A percentile compares a stretch with the other conserved stretches of the same genome.
Evolutionary conservation across 306 rosid genomes (phyloP).

Genomic region (Elaeagnus macrophylla): DNA sequence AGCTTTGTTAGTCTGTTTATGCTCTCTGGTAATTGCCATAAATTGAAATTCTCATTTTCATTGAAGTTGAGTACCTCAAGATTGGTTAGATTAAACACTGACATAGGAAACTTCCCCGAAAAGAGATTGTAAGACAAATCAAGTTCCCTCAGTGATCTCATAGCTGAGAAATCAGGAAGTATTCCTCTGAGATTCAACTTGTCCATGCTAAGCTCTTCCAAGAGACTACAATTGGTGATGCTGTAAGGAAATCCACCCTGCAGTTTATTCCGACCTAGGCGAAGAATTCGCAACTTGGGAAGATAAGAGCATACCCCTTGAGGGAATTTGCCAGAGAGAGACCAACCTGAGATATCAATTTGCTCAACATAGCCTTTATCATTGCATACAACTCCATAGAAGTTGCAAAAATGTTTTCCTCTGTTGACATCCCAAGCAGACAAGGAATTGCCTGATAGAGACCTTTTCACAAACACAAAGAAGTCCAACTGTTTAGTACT

Average conservation of each 20-base stretch:
- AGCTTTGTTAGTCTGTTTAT: conserved; percentile 40
- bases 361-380: conserved; percentile 30
- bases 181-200: conserved; percentile 32
- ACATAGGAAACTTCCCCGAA: conserved; percentile 63
- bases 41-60: conserved; percentile 41
- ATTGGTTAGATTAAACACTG: conserved; percentile 54
- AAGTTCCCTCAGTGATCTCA: conserved; percentile 47
- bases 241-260: conserved; percentile 37
- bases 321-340: conserved; percentile 60
- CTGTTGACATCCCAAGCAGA: conserved; percentile 37
- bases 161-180: conserved; percentile 64
- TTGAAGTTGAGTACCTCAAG: conserved; percentile 73
- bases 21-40: conserved; percentile 59
- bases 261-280: conserved; percentile 40
- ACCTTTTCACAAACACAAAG: conserved; percentile 36
- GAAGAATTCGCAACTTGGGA: conserved; percentile 48
- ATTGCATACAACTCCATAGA: conserved; percentile 63
- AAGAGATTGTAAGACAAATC: conserved; percentile 69
- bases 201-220: conserved; percentile 54
- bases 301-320: conserved; percentile 49
- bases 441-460: conserved; percentile 41
- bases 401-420: conserved; percentile 37
- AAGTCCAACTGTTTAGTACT: conserved; percentile 33
- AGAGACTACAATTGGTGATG: conserved; percentile 48
- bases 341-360: conserved; percentile 47